Evolutionary conservation across 2,329 filamentous ascomycete species (phyloP), one percentile per base, ranked within the genome.

Genomic region (Hymenoscyphus fructigenus): DNA sequence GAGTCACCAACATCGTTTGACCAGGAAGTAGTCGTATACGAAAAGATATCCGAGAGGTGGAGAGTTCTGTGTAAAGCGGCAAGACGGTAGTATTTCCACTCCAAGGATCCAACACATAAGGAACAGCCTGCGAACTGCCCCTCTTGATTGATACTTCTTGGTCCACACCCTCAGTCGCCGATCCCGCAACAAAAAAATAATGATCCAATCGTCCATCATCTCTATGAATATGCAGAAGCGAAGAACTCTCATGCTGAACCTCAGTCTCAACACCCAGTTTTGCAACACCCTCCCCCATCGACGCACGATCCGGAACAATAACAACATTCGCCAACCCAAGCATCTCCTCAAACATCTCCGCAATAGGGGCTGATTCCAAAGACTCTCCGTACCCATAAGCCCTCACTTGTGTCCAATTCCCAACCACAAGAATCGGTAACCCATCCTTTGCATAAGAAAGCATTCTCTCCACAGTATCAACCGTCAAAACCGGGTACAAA

Each of bases 331-430:
- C 15, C 3, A 60, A 26, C 4, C 1, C 26, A 4, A 60, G 59
- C 59, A 60, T 60, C 23, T 60, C 28, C 23, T 60, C 17, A 26
- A 60, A 60, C 14, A 44, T 34, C 9, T 38, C 20, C 15, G 59
- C 41, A 20, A 60, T 23, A 3, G n/a, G 20, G 17, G 59, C 6
- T 23, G 36, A 47, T n/a, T 60, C 9, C 2, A 23, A 34, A 41
- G n/a, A 60, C 23, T 60, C 59, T 20, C 59, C 41, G 34, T 34
- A 60, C 17, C 59, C 59, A n/a, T 60, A 60, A 50, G 59, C 38
- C 10, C 59, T 12, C 3, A 60, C 3, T 4, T 7, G 26, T 0
- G 59, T 29, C 59, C 59, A 60, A 23, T 60, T 28, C 5, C 59
- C 59, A 53, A 60, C 59, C 3, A 53, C 28, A 4, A 60, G 59